Conservation (phyloP, 164 flowering plant species). For the Tetrastigma voinierianum region DNA sequence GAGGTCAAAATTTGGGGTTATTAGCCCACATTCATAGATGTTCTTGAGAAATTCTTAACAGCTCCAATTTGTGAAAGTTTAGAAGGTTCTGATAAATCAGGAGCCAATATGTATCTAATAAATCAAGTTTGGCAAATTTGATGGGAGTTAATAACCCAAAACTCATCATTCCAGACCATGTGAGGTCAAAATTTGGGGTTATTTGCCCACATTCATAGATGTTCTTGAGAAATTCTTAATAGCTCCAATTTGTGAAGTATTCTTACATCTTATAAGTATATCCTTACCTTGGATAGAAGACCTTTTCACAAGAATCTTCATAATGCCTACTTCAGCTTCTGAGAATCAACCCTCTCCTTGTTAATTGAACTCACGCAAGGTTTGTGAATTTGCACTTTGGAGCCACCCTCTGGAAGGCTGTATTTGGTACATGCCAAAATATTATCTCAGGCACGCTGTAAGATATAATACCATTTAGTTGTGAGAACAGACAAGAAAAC, state of each 20-base stretch:
- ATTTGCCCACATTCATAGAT: too few species aligned
- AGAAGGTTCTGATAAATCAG: too few species aligned
- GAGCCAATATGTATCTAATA: too few species aligned
- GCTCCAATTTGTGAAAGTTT: too few species aligned
- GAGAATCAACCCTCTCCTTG: slow-evolving; percentile 68
- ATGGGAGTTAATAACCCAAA: not conserved
- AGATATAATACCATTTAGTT: not conserved
- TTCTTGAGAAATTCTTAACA: too few species aligned
- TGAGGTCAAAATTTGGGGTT: not conserved
- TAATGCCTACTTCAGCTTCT: slow-evolving; percentile 82
- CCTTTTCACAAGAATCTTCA: slow-evolving; percentile 56
- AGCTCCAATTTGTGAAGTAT: too few species aligned
- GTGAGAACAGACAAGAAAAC: not conserved
- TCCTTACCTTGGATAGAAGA: slow-evolving; percentile 75
- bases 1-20: too few species aligned
- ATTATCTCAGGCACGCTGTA: slow-evolving; percentile 77
- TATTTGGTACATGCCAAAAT: slow-evolving; percentile 93
- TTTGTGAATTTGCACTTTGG: slow-evolving; percentile 40
- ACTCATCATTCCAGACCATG: not conserved
- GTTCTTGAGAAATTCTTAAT: too few species aligned
- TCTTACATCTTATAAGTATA: not conserved
- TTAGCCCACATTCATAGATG: too few species aligned
- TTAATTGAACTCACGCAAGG: slow-evolving; percentile 89
- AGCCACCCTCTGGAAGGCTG: slow-evolving; percentile 63
- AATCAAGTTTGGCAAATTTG: not conserved